A percentile compares a stretch with the other conserved stretches of the same genome.
Conservation (phyloP, 345 rosid genomes). For the Populus tremula region DNA sequence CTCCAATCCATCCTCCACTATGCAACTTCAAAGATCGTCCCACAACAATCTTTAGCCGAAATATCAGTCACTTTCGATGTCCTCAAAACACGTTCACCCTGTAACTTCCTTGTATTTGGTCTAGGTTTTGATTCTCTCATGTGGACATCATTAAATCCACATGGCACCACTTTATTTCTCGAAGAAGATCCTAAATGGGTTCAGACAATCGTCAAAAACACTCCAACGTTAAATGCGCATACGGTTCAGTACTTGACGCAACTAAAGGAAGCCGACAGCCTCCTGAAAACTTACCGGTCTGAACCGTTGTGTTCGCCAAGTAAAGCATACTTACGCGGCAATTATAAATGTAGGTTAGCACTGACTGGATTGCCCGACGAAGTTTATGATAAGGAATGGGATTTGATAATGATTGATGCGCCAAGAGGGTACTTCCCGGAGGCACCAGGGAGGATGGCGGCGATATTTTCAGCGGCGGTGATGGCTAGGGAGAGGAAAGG, state of each 20-base stretch:
- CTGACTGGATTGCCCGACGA: constrained; percentile 70
- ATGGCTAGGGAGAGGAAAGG: constrained; percentile 73
- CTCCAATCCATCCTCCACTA: constrained; percentile 54
- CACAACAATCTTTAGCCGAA: constrained; percentile 43
- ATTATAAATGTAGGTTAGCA: constrained; percentile 54
- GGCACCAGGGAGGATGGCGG: constrained; percentile 81
- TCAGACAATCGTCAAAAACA: constrained; percentile 40
- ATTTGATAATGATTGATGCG: constrained; percentile 81
- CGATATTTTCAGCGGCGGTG: constrained; percentile 75
- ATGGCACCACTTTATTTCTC: constrained; percentile 65
- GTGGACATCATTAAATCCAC: constrained; percentile 73
- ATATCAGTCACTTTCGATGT: constrained; percentile 40
- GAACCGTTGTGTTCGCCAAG: constrained; percentile 46
- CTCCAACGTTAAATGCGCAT: constrained; percentile 52
- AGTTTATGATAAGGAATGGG: constrained; percentile 78
- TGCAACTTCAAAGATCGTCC: constrained; percentile 45
- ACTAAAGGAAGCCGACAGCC: constrained; percentile 41
- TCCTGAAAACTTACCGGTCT: constrained; percentile 40
- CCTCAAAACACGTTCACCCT: constrained; percentile 39
- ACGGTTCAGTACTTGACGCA: constrained; percentile 66
- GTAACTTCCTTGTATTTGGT: constrained; percentile 66
- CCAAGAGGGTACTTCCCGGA: constrained; percentile 64
- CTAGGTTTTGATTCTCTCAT: constrained; percentile 71
- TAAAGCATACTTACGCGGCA: constrained; percentile 57
- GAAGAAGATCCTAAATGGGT: constrained; percentile 77